phyloP scores from a whole-genome alignment of 805 yeast genomes.

The Starmera quercuum region DNA sequence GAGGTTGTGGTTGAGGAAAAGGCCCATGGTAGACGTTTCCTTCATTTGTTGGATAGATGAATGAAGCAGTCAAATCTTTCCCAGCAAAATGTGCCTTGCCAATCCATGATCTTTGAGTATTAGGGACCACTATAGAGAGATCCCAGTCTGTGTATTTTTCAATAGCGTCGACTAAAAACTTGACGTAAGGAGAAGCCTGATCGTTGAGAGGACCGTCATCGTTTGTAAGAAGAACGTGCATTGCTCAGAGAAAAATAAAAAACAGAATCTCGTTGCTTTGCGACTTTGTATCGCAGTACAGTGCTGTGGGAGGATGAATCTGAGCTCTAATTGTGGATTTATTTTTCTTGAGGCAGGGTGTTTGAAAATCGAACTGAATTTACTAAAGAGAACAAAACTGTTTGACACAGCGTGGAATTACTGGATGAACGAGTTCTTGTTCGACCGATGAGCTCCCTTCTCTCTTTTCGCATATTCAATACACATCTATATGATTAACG shows the following conservation, averaged over 20 bases:
- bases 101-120: constrained; percentile 86
- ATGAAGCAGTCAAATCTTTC: constrained; percentile 49
- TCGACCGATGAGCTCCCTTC: too few relatives aligned
- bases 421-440: too few relatives aligned
- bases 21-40: constrained; percentile 64
- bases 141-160: constrained; percentile 69
- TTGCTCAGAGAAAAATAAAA: background rate
- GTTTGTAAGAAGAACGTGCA: constrained; percentile 49
- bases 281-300: too few relatives aligned
- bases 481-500: too few relatives aligned
- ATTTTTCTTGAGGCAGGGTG: too few relatives aligned
- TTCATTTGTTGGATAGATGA: constrained; percentile 49
- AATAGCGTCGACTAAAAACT: constrained; percentile 69
- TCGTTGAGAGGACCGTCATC: constrained; percentile 95
- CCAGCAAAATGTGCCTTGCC: constrained; percentile 96
- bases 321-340: too few relatives aligned
- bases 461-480: too few relatives aligned
- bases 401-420: too few relatives aligned
- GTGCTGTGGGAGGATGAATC: too few relatives aligned
- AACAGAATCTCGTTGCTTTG: too few relatives aligned
- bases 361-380: too few relatives aligned
- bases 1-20: constrained; percentile 41
- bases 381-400: too few relatives aligned
- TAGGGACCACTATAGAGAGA: constrained; percentile 75
- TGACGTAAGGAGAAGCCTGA: constrained; percentile 74